These are phyloP conservation scores for Rhododendron ovatum DNA, from an alignment of 148 eudicot genomes.

Conservation along the genomic window DNA sequence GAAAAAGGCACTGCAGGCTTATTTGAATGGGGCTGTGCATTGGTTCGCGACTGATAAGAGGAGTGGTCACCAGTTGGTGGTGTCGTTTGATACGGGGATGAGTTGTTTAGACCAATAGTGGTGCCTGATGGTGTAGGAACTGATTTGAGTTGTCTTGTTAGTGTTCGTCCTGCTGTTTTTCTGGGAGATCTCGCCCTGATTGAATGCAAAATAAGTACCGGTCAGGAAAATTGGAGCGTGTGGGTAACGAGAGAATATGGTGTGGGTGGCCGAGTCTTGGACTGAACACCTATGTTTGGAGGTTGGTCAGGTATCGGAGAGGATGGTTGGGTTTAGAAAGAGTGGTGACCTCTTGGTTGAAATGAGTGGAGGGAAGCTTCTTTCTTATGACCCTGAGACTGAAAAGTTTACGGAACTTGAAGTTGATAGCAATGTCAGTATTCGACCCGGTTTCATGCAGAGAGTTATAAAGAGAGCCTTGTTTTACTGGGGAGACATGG, in stretches of 20 bases:
- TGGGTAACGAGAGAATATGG: constrained; percentile 29
- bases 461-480: constrained; percentile 18
- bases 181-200: constrained; percentile 17
- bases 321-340: constrained; percentile 17
- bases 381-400: constrained; percentile 7
- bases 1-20: constrained; percentile 13
- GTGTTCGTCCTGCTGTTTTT: neutral
- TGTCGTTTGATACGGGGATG: constrained; percentile 19
- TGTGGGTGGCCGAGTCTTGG: constrained; percentile 17
- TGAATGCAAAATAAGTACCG: neutral
- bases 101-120: constrained; percentile 20
- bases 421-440: neutral
- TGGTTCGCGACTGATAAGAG: constrained; percentile 28
- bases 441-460: neutral
- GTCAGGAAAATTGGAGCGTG: constrained; percentile 2
- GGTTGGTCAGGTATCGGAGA: neutral
- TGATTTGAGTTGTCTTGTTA: neutral
- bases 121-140: constrained; percentile 11
- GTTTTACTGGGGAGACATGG: constrained; percentile 10
- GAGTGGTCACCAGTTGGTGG: constrained; percentile 2
- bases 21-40: constrained; percentile 25
- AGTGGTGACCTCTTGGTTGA: constrained; percentile 12
- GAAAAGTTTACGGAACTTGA: neutral
- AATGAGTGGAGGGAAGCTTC: neutral
- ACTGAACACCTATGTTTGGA: neutral